Base-by-base conservation (phyloP, 148 eudicot species). In the Bassia scoparia region DNA sequence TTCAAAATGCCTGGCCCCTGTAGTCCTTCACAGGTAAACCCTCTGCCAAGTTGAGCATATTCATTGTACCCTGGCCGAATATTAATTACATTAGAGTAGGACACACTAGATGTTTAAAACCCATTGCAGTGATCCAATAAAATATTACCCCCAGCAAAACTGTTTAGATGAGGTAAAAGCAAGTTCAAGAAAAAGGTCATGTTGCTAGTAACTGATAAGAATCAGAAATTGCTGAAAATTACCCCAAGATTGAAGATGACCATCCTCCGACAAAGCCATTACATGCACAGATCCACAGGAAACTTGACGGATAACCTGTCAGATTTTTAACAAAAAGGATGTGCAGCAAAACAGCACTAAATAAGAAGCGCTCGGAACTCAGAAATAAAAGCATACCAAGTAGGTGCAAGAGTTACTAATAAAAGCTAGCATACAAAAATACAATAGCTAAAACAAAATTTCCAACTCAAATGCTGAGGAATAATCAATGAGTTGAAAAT, bases 221-320 rank as follows among this genome's bases (percentile, higher is more conserved):
- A 26, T 18, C 23, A 50, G 55, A 67, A 29, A 31, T 31, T 27
- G 54, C 75, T 67, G 67, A 70, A 55, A 46, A 61, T 71, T 89
- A 94, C 98, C 98, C 97, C 97, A 96, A 46, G 99, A 89, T 85
- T 96, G 99, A 69, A 96, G 89, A 83, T 85, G 86, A 65, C 97
- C 97, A 80, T 89, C 95, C 76, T 87, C 92, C 48, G 95, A 89
- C 82, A 92, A 81, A 61, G 90, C 90, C 79, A 89, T 81, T 26
- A 80, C 90, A 79, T 92, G 95, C 7, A 86, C 98, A 76, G 91
- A 87, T 76, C 98, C 98, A 83, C 98, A 94, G 64, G 97, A 88
- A 74, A 94, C 97, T 86, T 92, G 97, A 46, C 85, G 81, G 72
- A 96, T 85, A 67, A 84, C 80, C 97, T 96, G 83, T 48, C 35